phyloP scores from a whole-genome alignment of 495 filamentous ascomycete species.

The Aspergillus asperescens region DNA sequence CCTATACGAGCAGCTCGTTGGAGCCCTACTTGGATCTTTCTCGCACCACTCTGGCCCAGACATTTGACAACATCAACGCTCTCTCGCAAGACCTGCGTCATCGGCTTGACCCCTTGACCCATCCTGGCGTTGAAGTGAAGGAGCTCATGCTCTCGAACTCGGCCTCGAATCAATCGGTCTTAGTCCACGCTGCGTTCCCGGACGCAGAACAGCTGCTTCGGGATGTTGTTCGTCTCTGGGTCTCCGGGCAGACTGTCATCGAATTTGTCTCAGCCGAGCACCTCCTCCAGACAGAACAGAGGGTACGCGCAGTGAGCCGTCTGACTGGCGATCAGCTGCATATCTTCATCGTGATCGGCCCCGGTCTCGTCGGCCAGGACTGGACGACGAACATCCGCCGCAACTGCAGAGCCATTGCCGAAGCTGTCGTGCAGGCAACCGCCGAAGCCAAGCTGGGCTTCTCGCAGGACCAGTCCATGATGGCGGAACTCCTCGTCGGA shows the following conservation, averaged over 20 bases:
- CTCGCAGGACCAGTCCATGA: conserved; percentile 42
- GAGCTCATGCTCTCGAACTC: conserved; percentile 29
- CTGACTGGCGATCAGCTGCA: conserved; percentile 22
- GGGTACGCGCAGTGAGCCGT: conserved; percentile 10
- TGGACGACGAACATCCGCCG: conserved; percentile 34
- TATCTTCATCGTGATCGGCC: conserved; percentile 37
- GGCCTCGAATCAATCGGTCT: conserved; percentile 18
- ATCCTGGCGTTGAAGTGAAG: conserved; percentile 47
- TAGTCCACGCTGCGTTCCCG: conserved; percentile 33
- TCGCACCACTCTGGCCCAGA: conserved; percentile 10
- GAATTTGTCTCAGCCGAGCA: conserved; percentile 16
- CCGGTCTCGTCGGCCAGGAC: conserved; percentile 24
- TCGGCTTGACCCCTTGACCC: conserved; percentile 8
- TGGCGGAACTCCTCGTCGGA: conserved; percentile 40
- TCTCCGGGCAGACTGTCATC: conserved; percentile 7
- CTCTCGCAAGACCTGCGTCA: conserved; percentile 7
- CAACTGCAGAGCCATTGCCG: conserved; percentile 46
- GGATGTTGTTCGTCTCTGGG: conserved; percentile 16
- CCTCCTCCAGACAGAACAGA: conserved; percentile 12
- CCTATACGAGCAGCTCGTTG: conserved; percentile 11
- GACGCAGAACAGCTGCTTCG: conserved; percentile 31
- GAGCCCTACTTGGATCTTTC: conserved; percentile 14
- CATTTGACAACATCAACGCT: conserved; percentile 13
- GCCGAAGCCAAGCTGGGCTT: conserved; percentile 42
- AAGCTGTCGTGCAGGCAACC: conserved; percentile 47